Evolutionary conservation across 2,329 filamentous ascomycete species (phyloP).

Genomic region (Epichloe elymi): DNA sequence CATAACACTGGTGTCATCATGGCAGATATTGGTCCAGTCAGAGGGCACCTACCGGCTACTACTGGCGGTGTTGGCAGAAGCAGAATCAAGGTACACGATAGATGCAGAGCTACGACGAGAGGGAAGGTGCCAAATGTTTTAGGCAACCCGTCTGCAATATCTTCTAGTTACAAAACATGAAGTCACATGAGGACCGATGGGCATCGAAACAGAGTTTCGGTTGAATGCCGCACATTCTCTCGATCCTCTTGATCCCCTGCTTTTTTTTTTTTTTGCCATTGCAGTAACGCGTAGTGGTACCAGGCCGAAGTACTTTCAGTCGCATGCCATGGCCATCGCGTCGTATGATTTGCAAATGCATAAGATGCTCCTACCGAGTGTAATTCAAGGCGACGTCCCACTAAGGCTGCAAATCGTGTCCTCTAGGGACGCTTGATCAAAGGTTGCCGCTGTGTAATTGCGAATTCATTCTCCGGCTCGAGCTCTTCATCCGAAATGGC

Average conservation of each 20-base stretch:
- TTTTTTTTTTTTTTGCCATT: not conserved
- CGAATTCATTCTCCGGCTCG: constrained; percentile 3
- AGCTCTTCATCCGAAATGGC: constrained; percentile 19
- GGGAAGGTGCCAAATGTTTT: not conserved
- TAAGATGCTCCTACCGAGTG: not conserved
- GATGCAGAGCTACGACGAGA: no score
- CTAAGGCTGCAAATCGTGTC: not conserved
- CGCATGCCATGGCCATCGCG: not conserved
- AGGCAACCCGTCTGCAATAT: not conserved
- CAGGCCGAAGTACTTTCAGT: no score
- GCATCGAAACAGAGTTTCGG: not conserved
- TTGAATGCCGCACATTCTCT: no score
- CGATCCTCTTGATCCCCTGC: not conserved
- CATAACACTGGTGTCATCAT: no score
- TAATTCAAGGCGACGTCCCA: no score
- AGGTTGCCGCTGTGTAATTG: not conserved
- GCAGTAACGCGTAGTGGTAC: no score
- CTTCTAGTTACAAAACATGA: not conserved
- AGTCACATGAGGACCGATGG: not conserved
- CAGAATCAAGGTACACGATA: no score
- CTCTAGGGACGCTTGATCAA: not conserved
- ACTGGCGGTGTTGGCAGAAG: no score
- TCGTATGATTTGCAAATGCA: not conserved
- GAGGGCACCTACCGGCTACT: no score
- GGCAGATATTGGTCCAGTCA: no score